phyloP scores from a whole-genome alignment of 2,329 filamentous ascomycete species.

The Aspergillus pseudoterreus region DNA sequence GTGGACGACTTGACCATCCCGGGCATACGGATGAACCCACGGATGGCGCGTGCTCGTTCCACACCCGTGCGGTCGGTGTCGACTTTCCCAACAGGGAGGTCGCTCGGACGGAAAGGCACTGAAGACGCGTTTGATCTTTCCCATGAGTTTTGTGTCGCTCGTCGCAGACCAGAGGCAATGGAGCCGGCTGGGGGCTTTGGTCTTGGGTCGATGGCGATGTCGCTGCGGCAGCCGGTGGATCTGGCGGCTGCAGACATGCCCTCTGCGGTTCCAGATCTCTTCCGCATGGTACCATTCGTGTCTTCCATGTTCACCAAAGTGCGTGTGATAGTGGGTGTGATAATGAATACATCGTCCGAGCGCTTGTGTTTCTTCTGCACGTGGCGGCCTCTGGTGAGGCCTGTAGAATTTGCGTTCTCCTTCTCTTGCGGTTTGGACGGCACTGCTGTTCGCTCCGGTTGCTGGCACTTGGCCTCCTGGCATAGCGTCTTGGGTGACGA shows the following conservation, averaged over 20 bases:
- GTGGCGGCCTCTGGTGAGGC: conserved; percentile 10
- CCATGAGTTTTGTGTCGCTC: conserved; percentile 20
- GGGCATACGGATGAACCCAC: conserved; percentile 37
- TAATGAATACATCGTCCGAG: conserved; percentile 34
- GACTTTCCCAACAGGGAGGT: conserved; percentile 8
- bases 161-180: conserved; percentile 25
- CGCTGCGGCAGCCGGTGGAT: conserved; percentile 16
- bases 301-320: conserved; percentile 34
- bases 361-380: conserved; percentile 11
- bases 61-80: conserved; percentile 5
- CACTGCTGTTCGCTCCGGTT: conserved; percentile 7
- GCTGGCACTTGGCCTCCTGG: conserved; percentile 17
- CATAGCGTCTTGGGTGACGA: conserved; percentile 23
- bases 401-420: conserved; percentile 19
- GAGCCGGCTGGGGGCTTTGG: conserved; percentile 23
- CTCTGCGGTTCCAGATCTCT: conserved; percentile 11
- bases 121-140: conserved; percentile 21
- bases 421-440: conserved; percentile 19
- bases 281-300: conserved; percentile 16
- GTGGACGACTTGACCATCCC: conserved; percentile 25
- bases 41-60: conserved; percentile 23
- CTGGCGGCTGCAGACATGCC: conserved; percentile 14
- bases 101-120: conserved; percentile 13
- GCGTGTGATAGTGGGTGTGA: conserved; percentile 41
- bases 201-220: conserved; percentile 26